phyloP scores from a whole-genome alignment of 1,284 basidiomycete genomes.

The Hemileccinum hortonii region DNA sequence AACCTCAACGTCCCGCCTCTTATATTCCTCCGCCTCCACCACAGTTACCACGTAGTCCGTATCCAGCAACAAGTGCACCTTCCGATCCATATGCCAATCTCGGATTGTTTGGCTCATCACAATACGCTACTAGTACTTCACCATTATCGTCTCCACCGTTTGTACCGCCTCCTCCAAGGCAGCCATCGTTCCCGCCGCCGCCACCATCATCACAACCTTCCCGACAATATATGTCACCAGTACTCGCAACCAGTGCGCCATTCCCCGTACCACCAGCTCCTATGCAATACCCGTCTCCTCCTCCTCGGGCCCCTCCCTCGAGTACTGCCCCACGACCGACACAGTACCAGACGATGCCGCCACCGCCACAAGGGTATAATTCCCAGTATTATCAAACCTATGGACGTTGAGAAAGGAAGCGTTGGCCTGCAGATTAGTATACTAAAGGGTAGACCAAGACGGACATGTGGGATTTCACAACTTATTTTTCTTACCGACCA shows the following conservation, averaged over 20 bases:
- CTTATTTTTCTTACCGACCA: not conserved
- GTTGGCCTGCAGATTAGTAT: not conserved
- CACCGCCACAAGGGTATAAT: slow-evolving; percentile 30
- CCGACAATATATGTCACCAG: slow-evolving; percentile 24
- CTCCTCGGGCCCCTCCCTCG: slow-evolving; percentile 28
- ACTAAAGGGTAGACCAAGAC: not conserved
- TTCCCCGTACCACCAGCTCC: slow-evolving; percentile 36
- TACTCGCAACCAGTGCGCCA: slow-evolving; percentile 21
- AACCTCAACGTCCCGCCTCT: slow-evolving; percentile 36
- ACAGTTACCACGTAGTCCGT: slow-evolving; percentile 37
- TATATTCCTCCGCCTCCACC: slow-evolving; percentile 40
- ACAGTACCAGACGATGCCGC: slow-evolving; percentile 26
- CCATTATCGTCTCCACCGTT: slow-evolving; percentile 15
- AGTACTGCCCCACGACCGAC: slow-evolving; percentile 13
- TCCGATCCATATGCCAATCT: slow-evolving; percentile 57
- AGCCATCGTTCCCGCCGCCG: slow-evolving; percentile 29
- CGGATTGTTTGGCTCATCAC: slow-evolving; percentile 41
- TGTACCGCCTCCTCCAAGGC: slow-evolving; percentile 27
- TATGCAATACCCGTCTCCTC: slow-evolving; percentile 21
- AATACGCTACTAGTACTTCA: slow-evolving; percentile 11
- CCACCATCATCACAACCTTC: slow-evolving; percentile 23
- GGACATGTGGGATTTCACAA: not conserved
- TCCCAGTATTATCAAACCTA: slow-evolving; percentile 27
- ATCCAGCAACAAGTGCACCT: slow-evolving; percentile 28
- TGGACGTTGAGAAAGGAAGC: slow-evolving; percentile 17